Evolutionary conservation across 2,329 filamentous ascomycete genomes (phyloP), one percentile per base, ranked within the genome.

Genomic region (Myriangium duriaei): DNA sequence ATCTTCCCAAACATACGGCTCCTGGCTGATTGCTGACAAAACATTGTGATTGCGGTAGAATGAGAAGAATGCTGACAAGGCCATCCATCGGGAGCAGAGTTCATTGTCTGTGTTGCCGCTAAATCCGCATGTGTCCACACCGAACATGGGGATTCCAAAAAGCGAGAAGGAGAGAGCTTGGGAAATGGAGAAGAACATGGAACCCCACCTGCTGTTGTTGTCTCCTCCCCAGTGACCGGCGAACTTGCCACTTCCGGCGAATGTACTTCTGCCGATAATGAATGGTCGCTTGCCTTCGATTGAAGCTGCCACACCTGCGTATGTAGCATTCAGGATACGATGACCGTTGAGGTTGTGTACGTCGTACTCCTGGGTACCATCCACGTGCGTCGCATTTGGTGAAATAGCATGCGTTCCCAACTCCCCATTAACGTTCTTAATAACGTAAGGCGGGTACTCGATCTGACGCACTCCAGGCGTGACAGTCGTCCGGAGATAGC

Each of bases 211-310:
- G 12, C 65, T 61, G 51, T 86, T 87, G 45, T 57, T 56, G 55
- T 88, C 63, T 17, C 79, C 81, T 18, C 82, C 81, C 83, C 83
- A 92, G 57, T 91, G 83, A 1, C 81, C 83, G 1, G 81, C 78
- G 62, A 72, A 80, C 54, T 74, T 75, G 1, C 85, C 84, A 1
- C 74, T 74, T 3, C 84, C 83, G 7, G 81, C 70, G 51, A 88
- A 91, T 1, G 83, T 91, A 28, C 79, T 83, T 11, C 85, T 76
- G 0, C 80, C 81, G 50, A 93, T 85, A 52, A 93, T 81, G 59
- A 92, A 83, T 1, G 85, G 85, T 0, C 85, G 75, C 55, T 81
- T 81, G 11, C 62, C 66, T 0, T 79, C 74, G 42, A 74, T 73
- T 12, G 82, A 65, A 2, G 65, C 55, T 3, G 78, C 62, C 19